These are phyloP conservation scores for Epichloe coenophiala DNA, from an alignment of 2,329 filamentous ascomycete species.

Conservation along the genomic window DNA sequence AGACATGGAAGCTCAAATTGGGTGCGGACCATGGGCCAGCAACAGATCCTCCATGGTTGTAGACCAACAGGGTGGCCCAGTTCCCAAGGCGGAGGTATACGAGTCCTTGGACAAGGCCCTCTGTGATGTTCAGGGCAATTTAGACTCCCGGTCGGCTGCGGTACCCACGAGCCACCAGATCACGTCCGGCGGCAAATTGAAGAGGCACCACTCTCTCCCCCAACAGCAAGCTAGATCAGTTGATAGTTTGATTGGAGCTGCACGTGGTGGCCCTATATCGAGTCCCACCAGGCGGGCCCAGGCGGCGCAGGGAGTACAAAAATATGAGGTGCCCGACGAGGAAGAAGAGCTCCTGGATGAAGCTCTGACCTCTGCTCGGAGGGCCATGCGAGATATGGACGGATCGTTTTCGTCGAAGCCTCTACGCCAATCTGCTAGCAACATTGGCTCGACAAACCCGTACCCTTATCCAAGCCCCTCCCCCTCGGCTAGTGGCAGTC, in stretches of 20 bases:
- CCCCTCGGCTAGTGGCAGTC: constrained; percentile 72
- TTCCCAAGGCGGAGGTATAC: constrained; percentile 41
- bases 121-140: constrained; percentile 37
- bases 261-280: constrained; percentile 51
- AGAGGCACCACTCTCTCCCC: constrained; percentile 52
- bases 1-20: constrained; percentile 84
- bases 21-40: constrained; percentile 77
- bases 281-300: constrained; percentile 70
- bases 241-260: constrained; percentile 46
- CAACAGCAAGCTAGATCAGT: constrained; percentile 50
- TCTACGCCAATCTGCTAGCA: constrained; percentile 50
- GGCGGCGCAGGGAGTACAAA: constrained; percentile 58
- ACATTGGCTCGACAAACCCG: constrained; percentile 39
- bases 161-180: constrained; percentile 40
- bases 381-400: constrained; percentile 59
- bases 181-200: constrained; percentile 36
- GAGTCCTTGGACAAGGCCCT: constrained; percentile 48
- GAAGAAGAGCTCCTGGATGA: constrained; percentile 94
- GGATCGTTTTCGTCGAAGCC: constrained; percentile 24
- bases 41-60: constrained; percentile 75
- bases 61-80: constrained; percentile 40
- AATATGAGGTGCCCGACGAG: constrained; percentile 90
- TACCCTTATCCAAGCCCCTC: constrained; percentile 52
- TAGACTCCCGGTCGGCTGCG: constrained; percentile 30
- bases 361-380: constrained; percentile 63